Evolutionary conservation across 116 monocot genomes (phyloP), one percentile per base, ranked within the genome.

Genomic region (Iris pallida): DNA sequence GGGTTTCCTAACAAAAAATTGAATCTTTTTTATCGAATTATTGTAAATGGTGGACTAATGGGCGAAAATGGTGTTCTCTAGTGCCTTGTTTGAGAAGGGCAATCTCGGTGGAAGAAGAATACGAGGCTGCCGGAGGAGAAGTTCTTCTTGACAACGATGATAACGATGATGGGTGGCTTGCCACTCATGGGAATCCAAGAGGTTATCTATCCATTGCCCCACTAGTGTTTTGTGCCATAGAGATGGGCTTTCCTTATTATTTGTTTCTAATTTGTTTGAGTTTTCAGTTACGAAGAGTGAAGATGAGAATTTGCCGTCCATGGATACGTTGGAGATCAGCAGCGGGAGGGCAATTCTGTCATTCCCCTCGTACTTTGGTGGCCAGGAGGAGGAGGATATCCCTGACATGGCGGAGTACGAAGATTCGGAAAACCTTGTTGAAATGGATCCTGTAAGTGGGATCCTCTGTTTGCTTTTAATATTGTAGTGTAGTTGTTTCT

Each of bases 141-240:
- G 69, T 90, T 57, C 90, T 98, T 42, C 73, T 90, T 52, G 97
- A 90, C 42, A 58, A 82, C 43, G 85, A 88, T 64, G 83, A 90
- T 45, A 65, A 79, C 42, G 30, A 30, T 30, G 88, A 92, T 69
- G 97, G 90, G 9, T 98, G 97, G 97, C 79, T 98, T 42, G 97
- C 97, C 0, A 98, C 97, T 44, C 97, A 98, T 82, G 97, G 97
- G 60, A 92, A 67, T 60, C 97, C 92, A 20, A 92, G 86, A 83
- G 90, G 90, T 90, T 20, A 10, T 53, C 43, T 3, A 14, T 49
- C 48, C 20, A 30, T 30, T 30, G 15, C 47, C 56, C 7, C 4
- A 55, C 2, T 59, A 8, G 16, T 0, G 15, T 53, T 5, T 54
- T 14, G 42, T 9, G 16, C 0, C 41, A 13, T 71, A 13, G 12